phyloP scores from a whole-genome alignment of 495 filamentous ascomycete genomes.

The Penicillium canariense region DNA sequence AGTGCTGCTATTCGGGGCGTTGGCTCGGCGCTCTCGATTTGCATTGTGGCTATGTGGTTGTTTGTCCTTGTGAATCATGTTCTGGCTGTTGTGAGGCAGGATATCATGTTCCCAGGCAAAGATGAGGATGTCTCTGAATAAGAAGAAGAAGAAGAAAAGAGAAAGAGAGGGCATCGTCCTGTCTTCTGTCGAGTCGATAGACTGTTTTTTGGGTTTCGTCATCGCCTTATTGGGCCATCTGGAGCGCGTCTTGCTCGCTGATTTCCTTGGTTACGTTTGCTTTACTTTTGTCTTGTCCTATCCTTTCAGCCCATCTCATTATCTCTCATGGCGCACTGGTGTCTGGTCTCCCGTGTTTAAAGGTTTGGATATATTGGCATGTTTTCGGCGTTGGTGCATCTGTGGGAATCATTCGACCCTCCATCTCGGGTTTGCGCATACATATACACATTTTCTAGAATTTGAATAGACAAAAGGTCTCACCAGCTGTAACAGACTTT shows the following conservation, averaged over 20 bases:
- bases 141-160: too few species aligned
- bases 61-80: conserved; percentile 55
- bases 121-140: conserved; percentile 56
- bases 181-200: neutral
- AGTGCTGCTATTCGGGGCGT: conserved; percentile 42
- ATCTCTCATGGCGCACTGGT: neutral
- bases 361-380: neutral
- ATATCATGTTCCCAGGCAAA: conserved; percentile 62
- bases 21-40: conserved; percentile 43
- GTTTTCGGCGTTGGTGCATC: conserved; percentile 1
- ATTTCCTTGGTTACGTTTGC: neutral
- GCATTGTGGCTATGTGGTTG: conserved; percentile 55
- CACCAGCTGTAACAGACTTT: too few species aligned
- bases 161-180: too few species aligned
- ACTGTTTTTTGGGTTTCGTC: conserved; percentile 3
- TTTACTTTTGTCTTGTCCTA: neutral
- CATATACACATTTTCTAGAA: neutral
- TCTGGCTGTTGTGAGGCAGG: conserved; percentile 49
- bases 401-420: neutral
- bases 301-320: neutral
- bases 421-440: neutral
- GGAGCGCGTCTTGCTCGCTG: neutral
- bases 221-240: neutral
- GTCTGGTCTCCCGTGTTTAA: neutral
- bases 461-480: neutral